Base-by-base conservation (phyloP, 371 early-diverging fungal genomes). In the Zancudomyces culisetae region DNA sequence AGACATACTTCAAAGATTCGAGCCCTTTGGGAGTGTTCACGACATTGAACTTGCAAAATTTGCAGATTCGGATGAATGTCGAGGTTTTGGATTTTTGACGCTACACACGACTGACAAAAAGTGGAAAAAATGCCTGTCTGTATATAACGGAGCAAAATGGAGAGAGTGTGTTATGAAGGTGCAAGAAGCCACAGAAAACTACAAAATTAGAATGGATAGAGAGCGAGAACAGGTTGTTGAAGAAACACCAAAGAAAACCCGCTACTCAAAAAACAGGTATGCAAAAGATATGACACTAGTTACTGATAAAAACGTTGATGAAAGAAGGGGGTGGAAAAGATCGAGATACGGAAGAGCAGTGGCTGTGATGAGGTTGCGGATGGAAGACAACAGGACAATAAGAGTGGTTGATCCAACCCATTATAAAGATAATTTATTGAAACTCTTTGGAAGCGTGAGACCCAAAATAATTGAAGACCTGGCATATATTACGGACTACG, bases 121-220 rank as follows among this genome's bases (percentile, higher is more conserved):
- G 15, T 35, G 35, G 35, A 35, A 35, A 6, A 35, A 35, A 35
- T 35, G 35, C 35, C 6, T 45, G 63, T 56, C 50, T 28, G 21
- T 61, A 28, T 69, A 63, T 55, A 81, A 85, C 45, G 80, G 83
- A 0, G 73, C 90, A n/a, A 86, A 84, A 54, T 90, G 91, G 91
- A 86, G 80, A 62, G 91, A 88, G 26, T 63, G 71, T 45, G 67
- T 68, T 21, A 55, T 90, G 55, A 73, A 75, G 45, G 62, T 90
- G 26, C 85, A 85, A 55, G 83, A 81, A 29, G 87, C 91, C 3
- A 82, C 82, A 57, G 75, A 75, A 29, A 75, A 78, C 58, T 87
- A 78, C 66, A 60, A 62, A 56, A 71, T 70, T 43, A 64, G 72
- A 52, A 46, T 1, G 23, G 19, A 15, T 24, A 15, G 29, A 49